Base-by-base conservation (phyloP, 2,329 filamentous ascomycete genomes). In the Diaporthe ilicicola region DNA sequence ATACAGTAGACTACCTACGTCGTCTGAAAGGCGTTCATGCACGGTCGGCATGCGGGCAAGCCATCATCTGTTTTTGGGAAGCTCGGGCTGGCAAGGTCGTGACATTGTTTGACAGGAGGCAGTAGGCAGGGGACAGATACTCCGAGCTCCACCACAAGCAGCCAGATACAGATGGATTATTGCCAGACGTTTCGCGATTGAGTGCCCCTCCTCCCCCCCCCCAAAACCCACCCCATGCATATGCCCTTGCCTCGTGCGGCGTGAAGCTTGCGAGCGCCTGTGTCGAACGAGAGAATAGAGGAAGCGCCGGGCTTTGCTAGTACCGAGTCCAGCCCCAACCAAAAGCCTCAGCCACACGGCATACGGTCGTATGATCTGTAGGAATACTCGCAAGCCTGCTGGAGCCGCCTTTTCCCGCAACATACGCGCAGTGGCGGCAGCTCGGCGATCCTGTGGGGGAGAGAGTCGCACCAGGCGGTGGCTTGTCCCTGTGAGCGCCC, bases 401-500 rank as follows among this genome's bases (percentile, higher is more conserved):
- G 27, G n/a, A 48, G 39, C 42, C 24, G 39, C 39, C 39, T 13
- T 46, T 19, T 46, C 27, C 39, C 39, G 44, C 56, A 19, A 62
- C 46, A 48, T n/a, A 46, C 39, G 39, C 56, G 39, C 22, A 34
- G 56, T 62, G 27, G 50, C 46, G 42, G 51, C 39, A 67, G 39
- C 34, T 34, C 51, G 65, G 65, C 51, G 65, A 67, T 56, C 65
- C 27, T 55, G n/a, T 67, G 39, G 13, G 42, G 39, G 5, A 46
- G 34, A 32, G 24, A 39, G 56, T 62, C 27, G 56, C 56, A 62
- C 56, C 56, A 62, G 42, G 24, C 42, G 56, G 56, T 62, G 56
- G 56, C 56, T 62, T 62, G 56, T 48, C 56, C 56, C 56, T 62
- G 56, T 62, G 56, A 46, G 56, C 56, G 56, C 56, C 56, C 56